Evolutionary conservation across 768 basidiomycete species (phyloP).

Genomic region (Pisolithus albus): DNA sequence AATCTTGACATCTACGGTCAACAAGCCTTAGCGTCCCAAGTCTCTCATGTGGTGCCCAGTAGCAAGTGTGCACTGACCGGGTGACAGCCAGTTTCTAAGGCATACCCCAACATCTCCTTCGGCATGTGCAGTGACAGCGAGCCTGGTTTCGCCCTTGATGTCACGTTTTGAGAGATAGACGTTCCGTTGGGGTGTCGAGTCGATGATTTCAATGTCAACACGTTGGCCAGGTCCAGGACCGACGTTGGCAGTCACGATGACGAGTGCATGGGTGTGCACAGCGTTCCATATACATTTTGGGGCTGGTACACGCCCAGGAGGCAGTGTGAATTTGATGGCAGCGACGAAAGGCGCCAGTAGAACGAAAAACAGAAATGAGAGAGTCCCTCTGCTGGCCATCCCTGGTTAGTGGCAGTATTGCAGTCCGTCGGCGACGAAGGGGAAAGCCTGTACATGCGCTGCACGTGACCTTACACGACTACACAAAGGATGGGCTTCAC

Average conservation of each 20-base stretch:
- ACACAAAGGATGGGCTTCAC: too few species aligned
- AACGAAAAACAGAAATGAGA: conserved; percentile 17
- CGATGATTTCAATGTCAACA: conserved; percentile 90
- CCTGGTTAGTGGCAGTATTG: background rate
- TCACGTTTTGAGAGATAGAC: conserved; percentile 85
- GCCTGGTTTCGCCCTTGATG: conserved; percentile 84
- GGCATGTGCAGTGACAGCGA: conserved; percentile 90
- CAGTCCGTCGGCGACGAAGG: too few species aligned
- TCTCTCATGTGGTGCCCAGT: background rate
- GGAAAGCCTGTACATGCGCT: too few species aligned
- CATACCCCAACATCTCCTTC: conserved; percentile 96
- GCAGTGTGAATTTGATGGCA: conserved; percentile 84
- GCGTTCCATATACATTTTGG: conserved; percentile 95
- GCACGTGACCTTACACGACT: too few species aligned
- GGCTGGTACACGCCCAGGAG: conserved; percentile 63
- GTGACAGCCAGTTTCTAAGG: conserved; percentile 74
- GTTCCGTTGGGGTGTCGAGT: conserved; percentile 78
- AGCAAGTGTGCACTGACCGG: conserved; percentile 44
- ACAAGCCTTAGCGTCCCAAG: background rate
- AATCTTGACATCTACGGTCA: conserved; percentile 36
- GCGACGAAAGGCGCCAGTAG: conserved; percentile 23
- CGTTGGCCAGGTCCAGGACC: conserved; percentile 69
- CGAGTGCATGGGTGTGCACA: conserved; percentile 77
- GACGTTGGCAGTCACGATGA: conserved; percentile 95
- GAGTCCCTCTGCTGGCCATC: background rate